These are phyloP conservation scores for Saccharomyces hybrid DNA, from an alignment of 1,139 yeast species.

Conservation along the genomic window DNA sequence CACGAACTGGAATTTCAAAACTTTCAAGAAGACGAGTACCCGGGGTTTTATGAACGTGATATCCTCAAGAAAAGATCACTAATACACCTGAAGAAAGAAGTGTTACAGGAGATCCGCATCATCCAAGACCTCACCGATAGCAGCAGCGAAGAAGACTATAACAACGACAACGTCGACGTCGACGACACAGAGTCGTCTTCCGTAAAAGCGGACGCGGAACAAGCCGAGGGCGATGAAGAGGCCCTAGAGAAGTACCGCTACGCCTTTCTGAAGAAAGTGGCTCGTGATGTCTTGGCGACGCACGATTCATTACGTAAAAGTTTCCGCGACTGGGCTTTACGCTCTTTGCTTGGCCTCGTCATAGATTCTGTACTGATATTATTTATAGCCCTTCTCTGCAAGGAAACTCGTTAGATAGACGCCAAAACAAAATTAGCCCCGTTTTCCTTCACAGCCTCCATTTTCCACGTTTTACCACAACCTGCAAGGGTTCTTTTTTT, in stretches of 20 bases:
- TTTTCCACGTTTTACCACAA: not conserved
- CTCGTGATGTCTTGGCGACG: slow-evolving; percentile 11
- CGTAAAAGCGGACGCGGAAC: not conserved
- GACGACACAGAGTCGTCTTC: not conserved
- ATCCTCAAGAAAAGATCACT: slow-evolving; percentile 4
- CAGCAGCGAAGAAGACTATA: not conserved
- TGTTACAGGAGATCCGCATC: not conserved
- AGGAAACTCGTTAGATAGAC: not conserved
- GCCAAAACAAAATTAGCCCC: not conserved
- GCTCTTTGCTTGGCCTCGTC: slow-evolving; percentile 10
- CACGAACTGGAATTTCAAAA: slow-evolving; percentile 13
- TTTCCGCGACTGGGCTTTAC: slow-evolving; percentile 12
- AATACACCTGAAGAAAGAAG: not conserved
- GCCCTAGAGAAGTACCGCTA: slow-evolving; percentile 3
- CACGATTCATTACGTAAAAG: slow-evolving; percentile 12
- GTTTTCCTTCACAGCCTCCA: not conserved
- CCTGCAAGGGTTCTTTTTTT: not conserved
- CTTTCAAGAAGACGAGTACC: slow-evolving; percentile 17
- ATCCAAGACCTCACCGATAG: not conserved
- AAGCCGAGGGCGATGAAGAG: not conserved
- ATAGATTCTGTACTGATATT: slow-evolving; percentile 4
- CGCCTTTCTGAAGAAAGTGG: slow-evolving; percentile 8
- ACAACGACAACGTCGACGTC: slow-evolving; percentile 1
- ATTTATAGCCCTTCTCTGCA: slow-evolving; percentile 2
- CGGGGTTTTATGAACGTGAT: slow-evolving; percentile 19